A percentile compares a stretch with the other conserved stretches of the same genome.
Conservation (phyloP, 78 protist species). For the Chrysochromulina parva region DNA sequence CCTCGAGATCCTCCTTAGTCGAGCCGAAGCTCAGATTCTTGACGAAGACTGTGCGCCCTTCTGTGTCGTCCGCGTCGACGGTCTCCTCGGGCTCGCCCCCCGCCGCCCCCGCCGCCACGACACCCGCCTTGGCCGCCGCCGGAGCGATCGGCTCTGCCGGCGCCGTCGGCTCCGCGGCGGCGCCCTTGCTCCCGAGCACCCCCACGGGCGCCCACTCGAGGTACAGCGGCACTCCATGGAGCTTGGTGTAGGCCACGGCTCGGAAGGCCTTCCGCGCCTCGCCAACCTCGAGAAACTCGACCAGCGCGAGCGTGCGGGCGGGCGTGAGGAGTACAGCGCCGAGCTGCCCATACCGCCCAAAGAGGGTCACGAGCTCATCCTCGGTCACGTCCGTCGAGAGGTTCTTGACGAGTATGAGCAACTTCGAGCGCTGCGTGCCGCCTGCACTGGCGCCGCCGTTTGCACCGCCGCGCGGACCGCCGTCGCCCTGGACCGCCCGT, state of each 20-base stretch:
- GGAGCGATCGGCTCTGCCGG: background rate
- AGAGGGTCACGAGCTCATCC: constrained; percentile 55
- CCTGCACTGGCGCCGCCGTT: too few relatives aligned
- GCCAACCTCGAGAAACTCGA: constrained; percentile 70
- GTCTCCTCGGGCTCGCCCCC: background rate
- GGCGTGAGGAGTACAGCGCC: constrained; percentile 66
- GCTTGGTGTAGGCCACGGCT: constrained; percentile 80
- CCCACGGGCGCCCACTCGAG: constrained; percentile 94
- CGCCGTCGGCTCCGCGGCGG: too few relatives aligned
- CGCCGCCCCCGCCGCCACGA: background rate
- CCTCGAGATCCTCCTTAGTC: constrained; percentile 62
- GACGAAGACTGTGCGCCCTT: constrained; percentile 68
- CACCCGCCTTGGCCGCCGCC: background rate
- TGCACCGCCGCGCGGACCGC: background rate
- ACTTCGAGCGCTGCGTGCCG: constrained; percentile 45
- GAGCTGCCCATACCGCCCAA: constrained; percentile 35
- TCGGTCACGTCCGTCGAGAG: constrained; percentile 59
- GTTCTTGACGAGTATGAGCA: constrained; percentile 85
- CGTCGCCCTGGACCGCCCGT: constrained; percentile 36
- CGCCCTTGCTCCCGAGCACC: background rate
- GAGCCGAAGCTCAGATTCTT: constrained; percentile 89
- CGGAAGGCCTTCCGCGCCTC: constrained; percentile 89
- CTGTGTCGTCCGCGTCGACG: constrained; percentile 18
- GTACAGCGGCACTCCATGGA: constrained; percentile 82
- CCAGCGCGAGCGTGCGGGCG: constrained; percentile 72